Evolutionary conservation across 139 green algal genomes (phyloP).

Genomic region (Zygnema cylindricum): DNA sequence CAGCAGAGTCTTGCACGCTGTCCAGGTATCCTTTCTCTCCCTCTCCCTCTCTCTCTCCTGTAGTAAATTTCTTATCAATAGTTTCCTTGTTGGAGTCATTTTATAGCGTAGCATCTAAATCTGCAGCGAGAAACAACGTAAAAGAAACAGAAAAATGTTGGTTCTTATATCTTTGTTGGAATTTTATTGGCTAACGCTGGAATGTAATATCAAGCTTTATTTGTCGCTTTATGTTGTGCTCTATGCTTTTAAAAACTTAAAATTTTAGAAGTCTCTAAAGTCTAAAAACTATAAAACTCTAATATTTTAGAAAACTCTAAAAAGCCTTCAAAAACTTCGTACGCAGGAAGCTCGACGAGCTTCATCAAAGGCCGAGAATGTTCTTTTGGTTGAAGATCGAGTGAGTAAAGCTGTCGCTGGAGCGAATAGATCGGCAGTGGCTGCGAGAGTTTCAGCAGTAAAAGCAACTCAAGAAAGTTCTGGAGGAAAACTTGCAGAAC

Average conservation of each 20-base stretch:
- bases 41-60: neutral
- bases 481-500: neutral
- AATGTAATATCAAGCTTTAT: neutral
- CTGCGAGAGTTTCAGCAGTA: slow-evolving; percentile 37
- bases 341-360: slow-evolving; percentile 56
- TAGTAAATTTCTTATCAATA: neutral
- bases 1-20: slow-evolving; percentile 47
- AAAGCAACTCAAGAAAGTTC: slow-evolving; percentile 17
- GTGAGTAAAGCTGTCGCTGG: slow-evolving; percentile 53
- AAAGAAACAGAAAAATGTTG: no score
- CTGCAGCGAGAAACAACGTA: no score
- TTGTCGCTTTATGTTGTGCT: neutral
- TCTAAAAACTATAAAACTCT: neutral
- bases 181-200: neutral
- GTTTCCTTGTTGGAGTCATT: no score
- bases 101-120: no score
- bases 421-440: slow-evolving; percentile 44
- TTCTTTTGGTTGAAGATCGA: slow-evolving; percentile 46
- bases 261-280: no score
- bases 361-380: slow-evolving; percentile 36
- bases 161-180: neutral
- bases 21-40: slow-evolving; percentile 37
- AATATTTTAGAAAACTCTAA: neutral
- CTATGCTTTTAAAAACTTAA: neutral
- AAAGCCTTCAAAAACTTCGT: no score